Conservation (phyloP, 164 flowering plant genomes). For the Dillenia turbinata region DNA sequence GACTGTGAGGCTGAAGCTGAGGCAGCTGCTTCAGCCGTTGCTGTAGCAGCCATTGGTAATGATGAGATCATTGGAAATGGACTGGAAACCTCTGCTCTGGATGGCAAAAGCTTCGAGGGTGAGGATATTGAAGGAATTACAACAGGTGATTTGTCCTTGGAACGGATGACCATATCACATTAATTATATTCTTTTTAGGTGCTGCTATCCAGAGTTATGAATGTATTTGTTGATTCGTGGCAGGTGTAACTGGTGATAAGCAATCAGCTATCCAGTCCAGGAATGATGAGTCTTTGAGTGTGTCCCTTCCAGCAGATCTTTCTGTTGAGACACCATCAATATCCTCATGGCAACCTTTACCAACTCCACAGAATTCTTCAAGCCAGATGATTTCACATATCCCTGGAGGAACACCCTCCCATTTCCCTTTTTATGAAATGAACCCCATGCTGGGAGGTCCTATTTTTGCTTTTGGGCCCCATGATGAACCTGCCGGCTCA, state of each 20-base stretch:
- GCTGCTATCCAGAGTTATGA: conserved; percentile 11
- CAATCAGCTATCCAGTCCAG: conserved; percentile 45
- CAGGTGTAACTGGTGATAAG: conserved; percentile 50
- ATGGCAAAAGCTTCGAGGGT: conserved; percentile 48
- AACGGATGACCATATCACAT: too few species aligned
- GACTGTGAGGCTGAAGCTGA: conserved; percentile 83
- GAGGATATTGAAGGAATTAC: conserved; percentile 36
- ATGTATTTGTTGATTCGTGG: conserved; percentile 22
- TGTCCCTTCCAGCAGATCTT: conserved; percentile 93
- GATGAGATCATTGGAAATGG: conserved; percentile 65
- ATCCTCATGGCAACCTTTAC: conserved; percentile 80
- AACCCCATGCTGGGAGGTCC: conserved; percentile 85
- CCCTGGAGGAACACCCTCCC: conserved; percentile 69
- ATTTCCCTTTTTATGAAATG: conserved; percentile 86
- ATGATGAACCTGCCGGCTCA: conserved; percentile 59
- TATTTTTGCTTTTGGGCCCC: conserved; percentile 78
- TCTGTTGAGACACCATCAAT: conserved; percentile 87
- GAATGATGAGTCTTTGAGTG: conserved; percentile 72
- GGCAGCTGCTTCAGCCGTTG: conserved; percentile 95
- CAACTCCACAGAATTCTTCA: conserved; percentile 68
- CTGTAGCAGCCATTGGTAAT: conserved; percentile 82
- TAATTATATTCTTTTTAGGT: not conserved
- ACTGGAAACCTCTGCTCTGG: conserved; percentile 42
- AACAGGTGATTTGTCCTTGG: conserved; percentile 19
- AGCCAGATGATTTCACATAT: conserved; percentile 80